Conservation (phyloP, 1,284 basidiomycete species). For the Fomitopsis palustris region DNA sequence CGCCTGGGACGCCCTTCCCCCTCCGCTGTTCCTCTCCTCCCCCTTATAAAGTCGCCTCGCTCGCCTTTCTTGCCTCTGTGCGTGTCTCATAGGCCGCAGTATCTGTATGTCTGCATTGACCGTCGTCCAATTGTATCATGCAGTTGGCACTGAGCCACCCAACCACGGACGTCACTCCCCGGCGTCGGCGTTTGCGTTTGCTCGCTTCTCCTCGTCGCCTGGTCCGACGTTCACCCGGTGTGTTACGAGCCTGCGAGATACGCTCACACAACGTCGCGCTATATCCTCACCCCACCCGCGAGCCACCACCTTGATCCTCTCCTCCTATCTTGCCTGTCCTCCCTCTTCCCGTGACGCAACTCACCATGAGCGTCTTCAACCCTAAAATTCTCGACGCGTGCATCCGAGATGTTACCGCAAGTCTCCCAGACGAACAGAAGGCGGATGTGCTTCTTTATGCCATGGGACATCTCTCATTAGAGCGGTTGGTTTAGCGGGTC, state of each 20-base stretch:
- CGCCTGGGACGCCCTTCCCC: not conserved
- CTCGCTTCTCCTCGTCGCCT: not conserved
- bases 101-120: not conserved
- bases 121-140: not conserved
- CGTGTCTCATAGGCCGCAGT: not conserved
- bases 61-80: not conserved
- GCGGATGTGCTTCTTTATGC: conserved; percentile 21
- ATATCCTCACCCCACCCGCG: not conserved
- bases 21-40: not conserved
- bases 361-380: conserved; percentile 58
- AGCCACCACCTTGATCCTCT: not conserved
- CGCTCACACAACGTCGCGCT: not conserved
- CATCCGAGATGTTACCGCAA: conserved; percentile 58
- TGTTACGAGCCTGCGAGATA: not conserved
- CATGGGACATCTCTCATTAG: conserved; percentile 6
- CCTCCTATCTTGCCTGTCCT: not conserved
- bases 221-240: conserved; percentile 2
- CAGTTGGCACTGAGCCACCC: not conserved
- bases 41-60: not conserved
- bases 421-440: conserved; percentile 59
- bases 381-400: conserved; percentile 69
- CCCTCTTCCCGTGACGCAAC: not conserved
- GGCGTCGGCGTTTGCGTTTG: not conserved
- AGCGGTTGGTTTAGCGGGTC: conserved; percentile 6
- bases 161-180: too few relatives aligned